Percentiles rank a stretch among this genome's conserved stretches.
These are phyloP conservation scores for Alternaria longipes DNA, from an alignment of 2,329 filamentous ascomycete species.

Conservation along the genomic window DNA sequence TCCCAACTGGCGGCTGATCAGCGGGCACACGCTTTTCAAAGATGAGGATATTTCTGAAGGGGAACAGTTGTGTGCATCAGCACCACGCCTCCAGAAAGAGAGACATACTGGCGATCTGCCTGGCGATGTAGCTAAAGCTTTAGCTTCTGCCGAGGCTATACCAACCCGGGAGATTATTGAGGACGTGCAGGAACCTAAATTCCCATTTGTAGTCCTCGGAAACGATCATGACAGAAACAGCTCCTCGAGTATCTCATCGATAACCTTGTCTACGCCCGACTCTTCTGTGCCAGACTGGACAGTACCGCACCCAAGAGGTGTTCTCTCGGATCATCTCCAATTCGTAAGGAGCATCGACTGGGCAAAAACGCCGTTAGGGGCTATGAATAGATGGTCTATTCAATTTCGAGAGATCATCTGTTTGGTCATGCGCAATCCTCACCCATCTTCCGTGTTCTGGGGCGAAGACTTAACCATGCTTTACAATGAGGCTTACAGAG, in stretches of 20 bases:
- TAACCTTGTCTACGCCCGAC: conserved; percentile 36
- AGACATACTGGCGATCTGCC: conserved; percentile 1
- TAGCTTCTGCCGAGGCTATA: conserved; percentile 14
- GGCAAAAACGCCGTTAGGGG: conserved; percentile 59
- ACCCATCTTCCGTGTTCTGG: conserved; percentile 51
- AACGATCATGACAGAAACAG: conserved; percentile 32
- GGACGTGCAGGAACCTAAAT: conserved; percentile 18
- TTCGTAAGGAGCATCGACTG: conserved; percentile 59
- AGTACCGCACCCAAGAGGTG: conserved; percentile 26
- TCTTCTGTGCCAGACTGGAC: conserved; percentile 43
- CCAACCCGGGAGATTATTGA: conserved; percentile 2
- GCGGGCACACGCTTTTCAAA: conserved; percentile 31
- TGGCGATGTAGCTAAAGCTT: conserved; percentile 8
- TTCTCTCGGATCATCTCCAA: conserved; percentile 42
- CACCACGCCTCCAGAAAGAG: conserved; percentile 1
- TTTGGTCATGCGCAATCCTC: conserved; percentile 43
- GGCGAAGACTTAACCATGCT: conserved; percentile 41
- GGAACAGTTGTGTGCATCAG: conserved; percentile 14
- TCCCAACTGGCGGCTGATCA: conserved; percentile 43
- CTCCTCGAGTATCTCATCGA: conserved; percentile 24
- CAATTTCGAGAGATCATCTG: conserved; percentile 56
- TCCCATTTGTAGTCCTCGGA: conserved; percentile 16
- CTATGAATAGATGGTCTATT: conserved; percentile 58
- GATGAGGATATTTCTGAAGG: conserved; percentile 25
- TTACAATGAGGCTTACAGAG: conserved; percentile 54